Base-by-base conservation (phyloP, 345 rosid species). In the Boechera retrofracta region DNA sequence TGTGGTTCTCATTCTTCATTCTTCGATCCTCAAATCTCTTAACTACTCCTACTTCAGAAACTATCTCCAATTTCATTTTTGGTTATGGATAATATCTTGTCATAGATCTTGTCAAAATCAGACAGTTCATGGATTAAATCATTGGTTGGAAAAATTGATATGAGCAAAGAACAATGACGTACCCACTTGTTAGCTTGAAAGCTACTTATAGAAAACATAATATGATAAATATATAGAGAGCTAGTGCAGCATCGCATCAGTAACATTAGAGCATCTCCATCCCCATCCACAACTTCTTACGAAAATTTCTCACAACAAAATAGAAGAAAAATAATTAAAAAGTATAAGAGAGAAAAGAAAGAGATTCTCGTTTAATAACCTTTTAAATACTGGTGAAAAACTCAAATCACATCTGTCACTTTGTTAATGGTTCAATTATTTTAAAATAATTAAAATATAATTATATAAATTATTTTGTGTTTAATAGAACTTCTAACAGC, bases 11-110 rank as follows among this genome's bases (percentile, higher is more conserved):
- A 65, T 36, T 31, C 68, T 64, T 65, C 68, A 57, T 29, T 32
- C 35, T 44, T 67, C 18, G 52, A 66, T 74, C 49, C 69, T 60
- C 64, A 76, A 52, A 24, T 69, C 75, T 53, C 58, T 56, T 48
- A 70, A 47, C 66, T 70, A 55, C 81, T 70, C 58, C 18, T 49
- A 45, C 41, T 62, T 64, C 62, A 64, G 4, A 71, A 71, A 56
- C 58, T 38, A 36, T 67, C 41, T 49, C 41, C 52, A 39, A 49
- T 35, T 36, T 55, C 24, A 0, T 54, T 49, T 41, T 32, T 64
- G 62, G 67, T 47, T 71, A 70, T 77, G 80, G 72, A 78, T 78
- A 78, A 65, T 78, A 78, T 78, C 77, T 58, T 71, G 18, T 54
- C 72, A 56, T 45, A 47, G 76, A 69, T 55, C 56, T 69, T 77